phyloP scores from a whole-genome alignment of 2,329 filamentous ascomycete genomes.

The Xylariaceae sp. region DNA sequence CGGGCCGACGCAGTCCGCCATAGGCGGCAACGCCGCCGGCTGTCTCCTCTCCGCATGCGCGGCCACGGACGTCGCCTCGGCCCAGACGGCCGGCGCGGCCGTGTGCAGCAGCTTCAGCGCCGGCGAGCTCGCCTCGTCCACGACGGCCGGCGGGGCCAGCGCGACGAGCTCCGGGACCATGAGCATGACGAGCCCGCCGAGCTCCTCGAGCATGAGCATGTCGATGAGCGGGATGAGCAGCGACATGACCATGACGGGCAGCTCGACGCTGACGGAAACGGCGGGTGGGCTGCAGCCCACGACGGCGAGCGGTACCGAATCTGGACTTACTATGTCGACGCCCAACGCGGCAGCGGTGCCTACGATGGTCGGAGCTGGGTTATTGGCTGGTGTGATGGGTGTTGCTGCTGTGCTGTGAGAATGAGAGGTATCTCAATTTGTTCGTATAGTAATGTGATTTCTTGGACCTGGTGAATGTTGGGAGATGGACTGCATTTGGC shows the following conservation, averaged over 20 bases:
- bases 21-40: conserved; percentile 16
- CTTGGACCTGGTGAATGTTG: too few relatives aligned
- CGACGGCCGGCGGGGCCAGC: conserved; percentile 3
- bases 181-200: conserved; percentile 3
- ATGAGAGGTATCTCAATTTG: background rate
- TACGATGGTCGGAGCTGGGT: conserved; percentile 9
- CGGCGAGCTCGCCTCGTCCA: conserved; percentile 11
- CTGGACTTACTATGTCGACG: background rate
- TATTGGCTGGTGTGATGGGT: conserved; percentile 19
- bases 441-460: too few relatives aligned
- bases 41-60: conserved; percentile 25
- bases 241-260: background rate
- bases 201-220: background rate
- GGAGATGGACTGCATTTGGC: too few relatives aligned
- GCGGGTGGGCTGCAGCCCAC: background rate
- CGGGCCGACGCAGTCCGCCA: conserved; percentile 30
- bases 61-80: conserved; percentile 20
- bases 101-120: conserved; percentile 29
- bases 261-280: background rate
- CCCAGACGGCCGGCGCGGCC: conserved; percentile 22
- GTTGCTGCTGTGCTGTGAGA: conserved; percentile 15
- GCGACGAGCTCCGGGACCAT: conserved; percentile 6
- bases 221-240: background rate
- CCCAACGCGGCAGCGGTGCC: conserved; percentile 12
- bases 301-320: conserved; percentile 1